Base-by-base conservation (phyloP, 2,329 filamentous ascomycete species). In the Allantophomopsis cytisporea region DNA sequence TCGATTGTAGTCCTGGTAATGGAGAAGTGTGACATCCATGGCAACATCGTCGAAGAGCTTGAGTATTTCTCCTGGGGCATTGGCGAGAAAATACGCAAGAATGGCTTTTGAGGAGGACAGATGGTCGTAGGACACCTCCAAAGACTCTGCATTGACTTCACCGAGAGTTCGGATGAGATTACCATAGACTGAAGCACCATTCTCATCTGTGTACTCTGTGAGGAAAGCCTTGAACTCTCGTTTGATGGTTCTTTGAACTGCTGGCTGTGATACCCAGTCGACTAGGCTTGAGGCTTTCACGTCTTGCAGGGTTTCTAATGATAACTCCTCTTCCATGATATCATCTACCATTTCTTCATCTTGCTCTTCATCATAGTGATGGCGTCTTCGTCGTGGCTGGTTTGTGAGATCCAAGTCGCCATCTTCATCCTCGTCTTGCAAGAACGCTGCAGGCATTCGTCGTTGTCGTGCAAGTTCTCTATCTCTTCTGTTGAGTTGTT, bases 221-320 rank as follows among this genome's bases (percentile, higher is more conserved):
- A 98, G 66, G 66, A 98, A 98, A 3, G 84, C 82, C 60, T 94
- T 94, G 74, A 98, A 98, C 61, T 98, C 91, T 53, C 89, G 77
- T 56, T 87, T 88, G 60, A 98, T 91, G 1, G 88, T 93, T 50
- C 85, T 76, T 61, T 94, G 85, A 11, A 98, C 91, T 12, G 86
- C 76, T 3, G 85, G 84, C 50, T 88, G 81, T 12, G 85, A 80
- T 33, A 98, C 83, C 93, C 93, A 98, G 48, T 98, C 91, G 0
- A 87, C 93, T 54, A 98, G 67, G 49, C 83, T 94, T 14, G 86
- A 75, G 14, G 91, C 87, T 59, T 98, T 98, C 47, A 96, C 81
- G 57, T 98, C 91, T 45, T 83, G 78, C 33, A 98, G 69, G 11
- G 85, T 86, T 60, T 96, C 89, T 0, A 96, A 73, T 2, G 88